Base-by-base conservation (phyloP, 1,139 yeast species). In the Protomyces arabidopsidicola region DNA sequence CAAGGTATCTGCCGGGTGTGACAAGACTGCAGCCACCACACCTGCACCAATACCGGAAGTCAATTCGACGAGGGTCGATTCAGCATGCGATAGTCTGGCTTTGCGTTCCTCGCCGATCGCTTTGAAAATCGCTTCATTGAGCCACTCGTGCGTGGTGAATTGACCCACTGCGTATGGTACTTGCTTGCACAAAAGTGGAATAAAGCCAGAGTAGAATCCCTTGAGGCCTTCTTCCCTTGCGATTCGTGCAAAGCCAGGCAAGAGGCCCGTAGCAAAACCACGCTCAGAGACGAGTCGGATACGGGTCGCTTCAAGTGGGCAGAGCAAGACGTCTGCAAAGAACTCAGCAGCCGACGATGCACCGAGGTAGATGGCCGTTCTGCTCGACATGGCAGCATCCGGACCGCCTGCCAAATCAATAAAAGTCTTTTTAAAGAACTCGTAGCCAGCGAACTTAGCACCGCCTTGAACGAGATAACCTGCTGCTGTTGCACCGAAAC, bases 201-300 rank as follows among this genome's bases (percentile, higher is more conserved):
- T 85, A 86, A 88, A 88, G 81, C 95, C 95, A 76, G 85, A 85
- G 85, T 88, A 88, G 84, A 88, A 87, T 69, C 90, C 74, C 67
- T 90, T 89, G 63, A 79, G 76, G 84, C 95, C 95, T 81, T 88
- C 95, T 80, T 87, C 93, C 75, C 78, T 86, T 69, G 84, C 75
- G 79, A 88, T 87, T 85, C 91, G 87, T 65, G 86, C 74, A 82
- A 87, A 88, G 75, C 95, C 95, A 77, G 91, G 90, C 72, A 87
- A 77, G 74, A 88, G 82, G 79, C 95, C 95, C 77, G 85, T 85
- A 72, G 95, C 95, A 72, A 87, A 88, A 72, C 83, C 79, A 78
- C 95, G 95, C 80, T 87, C 93, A 69, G 95, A 87, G 69, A 88
- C 95, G 79, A 88, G 84, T 85, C 95, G 86, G 73, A 88, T 88